Evolutionary conservation across 345 rosid species (phyloP).

Genomic region (Rhizophora apiculata): DNA sequence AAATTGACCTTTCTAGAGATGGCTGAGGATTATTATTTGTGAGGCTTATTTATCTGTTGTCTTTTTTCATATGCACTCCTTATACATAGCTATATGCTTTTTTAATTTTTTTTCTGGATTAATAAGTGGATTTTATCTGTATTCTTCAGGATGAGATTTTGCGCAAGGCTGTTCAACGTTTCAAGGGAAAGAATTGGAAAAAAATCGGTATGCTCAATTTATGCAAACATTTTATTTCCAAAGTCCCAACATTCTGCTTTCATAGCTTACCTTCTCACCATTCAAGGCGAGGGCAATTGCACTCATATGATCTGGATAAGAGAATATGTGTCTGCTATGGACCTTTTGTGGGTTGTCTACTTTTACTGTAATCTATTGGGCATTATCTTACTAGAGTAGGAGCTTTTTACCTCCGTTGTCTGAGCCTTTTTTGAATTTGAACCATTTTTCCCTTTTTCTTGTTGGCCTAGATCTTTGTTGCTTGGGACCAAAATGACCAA

Average conservation of each 20-base stretch:
- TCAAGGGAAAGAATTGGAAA: slow-evolving; percentile 99
- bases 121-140: slow-evolving; percentile 8
- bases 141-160: slow-evolving; percentile 82
- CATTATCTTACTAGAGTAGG: not conserved
- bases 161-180: slow-evolving; percentile 86
- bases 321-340: no score
- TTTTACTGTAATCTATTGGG: not conserved
- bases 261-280: no score
- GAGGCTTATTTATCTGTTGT: no score
- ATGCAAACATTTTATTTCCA: not conserved
- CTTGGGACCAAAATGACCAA: not conserved
- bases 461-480: not conserved
- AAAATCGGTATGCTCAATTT: slow-evolving; percentile 62
- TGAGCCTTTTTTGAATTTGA: not conserved
- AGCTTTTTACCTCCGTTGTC: not conserved
- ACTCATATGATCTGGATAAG: no score
- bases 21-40: no score
- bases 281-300: no score
- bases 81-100: not conserved
- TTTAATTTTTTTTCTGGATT: not conserved
- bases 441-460: not conserved
- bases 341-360: not conserved
- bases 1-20: no score
- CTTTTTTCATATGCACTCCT: no score
- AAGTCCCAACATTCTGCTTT: no score